Conservation (phyloP, 495 filamentous ascomycete species). For the Pyronema domesticum region DNA sequence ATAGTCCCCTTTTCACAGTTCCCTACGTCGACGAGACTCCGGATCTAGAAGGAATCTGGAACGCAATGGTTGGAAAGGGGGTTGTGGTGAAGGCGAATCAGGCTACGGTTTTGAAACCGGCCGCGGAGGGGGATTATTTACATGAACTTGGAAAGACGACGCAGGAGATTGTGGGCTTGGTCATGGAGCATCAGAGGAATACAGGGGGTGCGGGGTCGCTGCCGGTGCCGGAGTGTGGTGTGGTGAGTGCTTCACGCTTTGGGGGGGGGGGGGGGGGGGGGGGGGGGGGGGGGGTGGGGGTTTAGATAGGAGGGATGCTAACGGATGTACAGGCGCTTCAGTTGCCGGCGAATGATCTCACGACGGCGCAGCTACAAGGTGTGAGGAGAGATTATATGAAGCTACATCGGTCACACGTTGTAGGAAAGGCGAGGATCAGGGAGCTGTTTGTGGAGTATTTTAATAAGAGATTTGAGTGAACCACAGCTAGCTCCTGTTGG, state of each 20-base stretch:
- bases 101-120: conserved; percentile 57
- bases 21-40: conserved; percentile 56
- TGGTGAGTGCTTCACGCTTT: conserved; percentile 27
- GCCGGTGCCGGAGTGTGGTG: conserved; percentile 26
- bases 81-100: conserved; percentile 55
- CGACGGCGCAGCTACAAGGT: conserved; percentile 63
- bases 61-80: conserved; percentile 46
- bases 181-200: conserved; percentile 49
- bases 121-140: conserved; percentile 58
- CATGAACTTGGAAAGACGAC: conserved; percentile 73
- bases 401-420: conserved; percentile 45
- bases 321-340: conserved; percentile 31
- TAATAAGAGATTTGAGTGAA: conserved; percentile 31
- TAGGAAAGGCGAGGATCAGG: conserved; percentile 40
- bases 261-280: no score
- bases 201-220: conserved; percentile 32
- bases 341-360: conserved; percentile 42
- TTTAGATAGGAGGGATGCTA: conserved; percentile 20
- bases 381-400: conserved; percentile 71
- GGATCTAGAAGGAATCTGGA: conserved; percentile 51
- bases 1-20: conserved; percentile 82
- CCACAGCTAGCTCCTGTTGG: no score
- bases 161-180: conserved; percentile 58
- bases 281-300: background rate
- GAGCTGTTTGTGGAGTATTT: conserved; percentile 58